Evolutionary conservation across 169 alveolate genomes (phyloP), one percentile per base, ranked within the genome.

Genomic region (Cryptosporidium bovis): DNA sequence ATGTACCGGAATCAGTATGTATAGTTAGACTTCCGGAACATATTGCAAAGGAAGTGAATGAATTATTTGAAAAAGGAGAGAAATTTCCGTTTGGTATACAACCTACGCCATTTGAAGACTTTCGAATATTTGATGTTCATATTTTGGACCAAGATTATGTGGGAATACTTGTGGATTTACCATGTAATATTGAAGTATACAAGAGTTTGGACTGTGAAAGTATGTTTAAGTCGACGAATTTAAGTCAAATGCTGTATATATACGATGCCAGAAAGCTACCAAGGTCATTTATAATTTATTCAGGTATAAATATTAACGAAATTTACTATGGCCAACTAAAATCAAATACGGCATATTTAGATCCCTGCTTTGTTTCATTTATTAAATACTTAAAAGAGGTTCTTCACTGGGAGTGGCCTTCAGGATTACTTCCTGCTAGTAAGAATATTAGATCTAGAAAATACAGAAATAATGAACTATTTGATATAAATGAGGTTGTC

Each of bases 331-430:
- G 87, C 13, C 68, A 64, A 20, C 58, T 77, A 64, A 77, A 36
- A 15, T 77, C 87, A 18, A 77, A 36, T 77, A 60, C 29, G 65
- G 51, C 64, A 44, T 77, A 77, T 20, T n/a, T 71, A 15, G 87
- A 77, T n/a, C 65, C 24, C 20, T 56, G 60, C n/a, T 77, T 56
- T 20, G 71, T 36, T n/a, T 56, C 64, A 33, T 77, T 77, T 36
- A 58, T 77, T 60, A 50, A 20, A 27, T 77, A 77, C 36, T 60
- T 94, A 71, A 82, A 91, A 36, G 94, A 92, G 33, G 65, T 83
- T 27, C 71, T 91, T 51, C 82, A 91, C 82, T 94, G 97, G 97
- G 97, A 94, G 85, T 94, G 97, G 97, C 94, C 93, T 27, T 93
- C 91, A 10, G 97, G 97, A 48, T 66, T 94, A 10, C 90, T 96